phyloP scores from a whole-genome alignment of 1,284 basidiomycete species.

The Pholiota adiposa region DNA sequence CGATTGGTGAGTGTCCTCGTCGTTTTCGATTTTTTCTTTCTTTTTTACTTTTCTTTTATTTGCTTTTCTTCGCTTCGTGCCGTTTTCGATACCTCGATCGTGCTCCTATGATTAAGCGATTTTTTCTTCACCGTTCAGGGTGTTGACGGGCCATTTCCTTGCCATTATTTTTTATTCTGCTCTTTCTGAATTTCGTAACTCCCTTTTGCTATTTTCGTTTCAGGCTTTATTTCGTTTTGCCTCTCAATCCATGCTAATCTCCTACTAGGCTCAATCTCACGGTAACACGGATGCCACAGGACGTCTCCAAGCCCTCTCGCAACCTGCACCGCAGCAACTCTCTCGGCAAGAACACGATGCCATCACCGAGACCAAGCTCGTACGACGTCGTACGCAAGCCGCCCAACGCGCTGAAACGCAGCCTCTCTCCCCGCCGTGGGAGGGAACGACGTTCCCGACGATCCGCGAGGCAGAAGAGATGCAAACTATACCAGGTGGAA shows the following conservation, averaged over 20 bases:
- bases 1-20: too few relatives aligned
- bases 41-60: too few relatives aligned
- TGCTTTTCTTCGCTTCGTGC: too few relatives aligned
- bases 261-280: conserved; percentile 73
- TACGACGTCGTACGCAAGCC: conserved; percentile 84
- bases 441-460: conserved; percentile 25
- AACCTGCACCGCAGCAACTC: conserved; percentile 61
- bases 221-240: not conserved
- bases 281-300: conserved; percentile 82
- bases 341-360: conserved; percentile 82
- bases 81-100: too few relatives aligned
- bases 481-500: too few relatives aligned
- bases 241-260: not conserved
- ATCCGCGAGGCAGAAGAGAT: conserved; percentile 6
- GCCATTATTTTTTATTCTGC: too few relatives aligned
- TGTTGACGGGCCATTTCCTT: too few relatives aligned
- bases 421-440: conserved; percentile 29
- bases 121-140: too few relatives aligned
- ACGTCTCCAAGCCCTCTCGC: conserved; percentile 73
- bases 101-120: too few relatives aligned
- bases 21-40: too few relatives aligned
- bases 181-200: conserved; percentile 23
- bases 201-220: not conserved
- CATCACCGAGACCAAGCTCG: conserved; percentile 79
- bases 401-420: conserved; percentile 67